These are phyloP conservation scores for Arthrobotrys conoides DNA, from an alignment of 2,329 filamentous ascomycete genomes.

Conservation along the genomic window DNA sequence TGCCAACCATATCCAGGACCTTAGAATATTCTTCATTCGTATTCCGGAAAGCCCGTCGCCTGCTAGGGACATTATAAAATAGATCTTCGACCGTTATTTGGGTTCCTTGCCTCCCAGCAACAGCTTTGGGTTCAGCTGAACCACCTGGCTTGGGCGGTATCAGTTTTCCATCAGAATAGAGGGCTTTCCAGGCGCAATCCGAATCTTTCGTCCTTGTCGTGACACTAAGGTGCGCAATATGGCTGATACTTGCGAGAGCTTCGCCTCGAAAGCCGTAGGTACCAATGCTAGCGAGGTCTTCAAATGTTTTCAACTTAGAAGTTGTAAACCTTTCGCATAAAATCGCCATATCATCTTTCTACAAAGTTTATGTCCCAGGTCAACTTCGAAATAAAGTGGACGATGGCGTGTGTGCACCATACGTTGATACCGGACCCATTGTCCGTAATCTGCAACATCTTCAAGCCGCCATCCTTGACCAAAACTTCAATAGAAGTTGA, in stretches of 20 bases:
- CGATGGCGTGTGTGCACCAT: slow-evolving; percentile 65
- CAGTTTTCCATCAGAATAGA: slow-evolving; percentile 86
- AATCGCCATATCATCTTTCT: slow-evolving; percentile 92
- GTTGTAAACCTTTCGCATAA: slow-evolving; percentile 97
- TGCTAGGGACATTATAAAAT: slow-evolving; percentile 94
- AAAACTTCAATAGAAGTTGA: slow-evolving; percentile 90
- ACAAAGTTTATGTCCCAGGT: slow-evolving; percentile 6
- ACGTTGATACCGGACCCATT: slow-evolving; percentile 97
- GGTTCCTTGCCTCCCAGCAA: slow-evolving; percentile 88
- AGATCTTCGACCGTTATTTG: slow-evolving; percentile 97
- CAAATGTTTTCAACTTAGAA: slow-evolving; percentile 92
- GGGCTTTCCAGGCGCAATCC: slow-evolving; percentile 88
- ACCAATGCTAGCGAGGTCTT: slow-evolving; percentile 88
- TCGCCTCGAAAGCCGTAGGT: slow-evolving; percentile 99
- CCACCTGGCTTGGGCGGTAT: slow-evolving; percentile 89
- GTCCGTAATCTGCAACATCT: slow-evolving; percentile 95
- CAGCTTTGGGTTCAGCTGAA: slow-evolving; percentile 84
- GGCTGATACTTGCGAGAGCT: slow-evolving; percentile 95
- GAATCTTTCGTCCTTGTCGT: slow-evolving; percentile 94
- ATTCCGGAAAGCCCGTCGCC: slow-evolving; percentile 89
- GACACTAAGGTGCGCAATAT: slow-evolving; percentile 94
- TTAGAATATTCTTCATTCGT: slow-evolving; percentile 96
- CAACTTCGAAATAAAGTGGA: not conserved
- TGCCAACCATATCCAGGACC: slow-evolving; percentile 93
- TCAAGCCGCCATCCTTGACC: slow-evolving; percentile 94